phyloP scores from a whole-genome alignment of 2,329 filamentous ascomycete species.

The Verruconis gallopava region DNA sequence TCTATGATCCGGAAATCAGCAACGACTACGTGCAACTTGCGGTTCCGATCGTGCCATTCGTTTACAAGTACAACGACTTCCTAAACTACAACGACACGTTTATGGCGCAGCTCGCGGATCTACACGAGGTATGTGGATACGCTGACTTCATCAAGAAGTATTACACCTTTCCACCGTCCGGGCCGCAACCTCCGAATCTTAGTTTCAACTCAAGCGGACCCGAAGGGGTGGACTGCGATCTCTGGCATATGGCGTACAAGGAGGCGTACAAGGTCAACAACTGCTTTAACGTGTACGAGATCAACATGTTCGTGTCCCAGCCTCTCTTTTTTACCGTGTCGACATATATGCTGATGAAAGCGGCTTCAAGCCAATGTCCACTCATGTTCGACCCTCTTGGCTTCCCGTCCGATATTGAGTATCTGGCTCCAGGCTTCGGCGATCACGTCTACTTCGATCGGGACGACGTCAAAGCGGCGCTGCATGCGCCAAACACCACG shows the following conservation, averaged over 20 bases:
- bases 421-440: constrained; percentile 44
- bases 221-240: no score
- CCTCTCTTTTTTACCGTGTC: no score
- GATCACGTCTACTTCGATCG: constrained; percentile 41
- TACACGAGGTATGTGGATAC: constrained; percentile 35
- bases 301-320: no score
- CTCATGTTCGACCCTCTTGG: constrained; percentile 23
- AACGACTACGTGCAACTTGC: constrained; percentile 11
- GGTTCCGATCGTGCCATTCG: constrained; percentile 27
- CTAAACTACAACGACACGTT: constrained; percentile 34
- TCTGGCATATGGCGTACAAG: no score
- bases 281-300: constrained; percentile 14
- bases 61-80: constrained; percentile 29
- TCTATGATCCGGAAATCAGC: constrained; percentile 13
- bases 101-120: constrained; percentile 25
- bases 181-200: constrained; percentile 8
- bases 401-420: constrained; percentile 51
- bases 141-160: constrained; percentile 18
- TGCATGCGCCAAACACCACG: constrained; percentile 14
- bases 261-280: constrained; percentile 6
- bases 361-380: constrained; percentile 12
- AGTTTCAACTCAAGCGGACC: constrained; percentile 7
- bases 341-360: no score
- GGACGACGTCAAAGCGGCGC: constrained; percentile 13
- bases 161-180: constrained; percentile 9